These are phyloP conservation scores for Boletus insuetus DNA, from an alignment of 768 basidiomycete species.

Conservation along the genomic window DNA sequence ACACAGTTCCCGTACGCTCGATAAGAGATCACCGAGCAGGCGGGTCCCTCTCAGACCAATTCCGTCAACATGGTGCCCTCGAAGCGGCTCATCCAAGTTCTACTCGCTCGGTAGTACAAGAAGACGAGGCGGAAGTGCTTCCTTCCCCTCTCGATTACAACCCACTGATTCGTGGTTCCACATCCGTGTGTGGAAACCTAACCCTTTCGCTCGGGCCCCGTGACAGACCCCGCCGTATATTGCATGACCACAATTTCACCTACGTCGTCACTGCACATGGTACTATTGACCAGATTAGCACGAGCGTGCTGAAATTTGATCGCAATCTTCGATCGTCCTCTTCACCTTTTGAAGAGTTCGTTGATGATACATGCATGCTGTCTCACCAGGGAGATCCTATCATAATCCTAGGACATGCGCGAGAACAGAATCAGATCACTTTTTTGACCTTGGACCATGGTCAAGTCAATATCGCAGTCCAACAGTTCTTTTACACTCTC, in stretches of 20 bases:
- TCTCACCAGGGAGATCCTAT: constrained; percentile 21
- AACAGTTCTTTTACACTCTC: neutral
- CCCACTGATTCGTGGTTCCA: neutral
- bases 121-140: neutral
- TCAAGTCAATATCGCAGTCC: constrained; percentile 22
- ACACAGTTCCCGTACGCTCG: neutral
- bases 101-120: neutral
- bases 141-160: neutral
- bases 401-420: constrained; percentile 39
- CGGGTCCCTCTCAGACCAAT: neutral
- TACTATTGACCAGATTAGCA: constrained; percentile 29
- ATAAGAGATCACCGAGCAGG: neutral
- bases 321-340: constrained; percentile 19
- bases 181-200: neutral
- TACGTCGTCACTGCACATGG: constrained; percentile 41
- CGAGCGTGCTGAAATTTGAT: constrained; percentile 18
- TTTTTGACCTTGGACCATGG: constrained; percentile 14
- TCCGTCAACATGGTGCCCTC: neutral
- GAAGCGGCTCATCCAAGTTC: neutral
- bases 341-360: constrained; percentile 26
- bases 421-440: constrained; percentile 36
- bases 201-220: constrained; percentile 25
- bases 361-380: constrained; percentile 46
- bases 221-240: constrained; percentile 41
- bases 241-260: constrained; percentile 20